Evolutionary conservation across 1,284 basidiomycete species (phyloP).

Genomic region (Wallemia ichthyophaga): DNA sequence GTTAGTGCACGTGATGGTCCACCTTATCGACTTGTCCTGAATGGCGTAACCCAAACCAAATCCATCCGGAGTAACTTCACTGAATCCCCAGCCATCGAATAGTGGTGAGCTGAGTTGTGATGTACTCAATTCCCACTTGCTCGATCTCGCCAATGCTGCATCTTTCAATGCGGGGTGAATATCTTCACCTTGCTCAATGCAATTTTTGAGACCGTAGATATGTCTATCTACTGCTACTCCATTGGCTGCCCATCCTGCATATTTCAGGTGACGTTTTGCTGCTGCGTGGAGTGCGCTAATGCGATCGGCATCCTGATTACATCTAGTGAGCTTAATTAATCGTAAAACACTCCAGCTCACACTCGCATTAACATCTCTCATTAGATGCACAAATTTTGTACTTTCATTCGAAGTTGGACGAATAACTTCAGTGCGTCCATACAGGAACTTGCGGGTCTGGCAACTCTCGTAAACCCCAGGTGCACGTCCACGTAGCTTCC

Average conservation of each 20-base stretch:
- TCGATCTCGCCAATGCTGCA: constrained; percentile 33
- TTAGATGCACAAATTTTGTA: constrained; percentile 59
- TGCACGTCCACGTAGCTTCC: constrained; percentile 48
- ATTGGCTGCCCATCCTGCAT: constrained; percentile 68
- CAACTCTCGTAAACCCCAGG: constrained; percentile 76
- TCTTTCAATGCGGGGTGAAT: constrained; percentile 55
- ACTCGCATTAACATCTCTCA: constrained; percentile 30
- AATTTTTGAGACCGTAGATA: constrained; percentile 69
- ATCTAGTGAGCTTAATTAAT: background rate
- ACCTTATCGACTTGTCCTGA: constrained; percentile 56
- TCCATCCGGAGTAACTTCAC: constrained; percentile 76
- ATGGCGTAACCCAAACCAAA: constrained; percentile 84
- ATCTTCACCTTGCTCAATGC: constrained; percentile 41
- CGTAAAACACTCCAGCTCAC: constrained; percentile 16
- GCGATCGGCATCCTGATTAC: constrained; percentile 27
- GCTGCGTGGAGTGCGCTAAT: constrained; percentile 45
- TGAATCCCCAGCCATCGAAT: constrained; percentile 89
- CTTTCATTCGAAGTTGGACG: constrained; percentile 53
- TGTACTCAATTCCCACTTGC: constrained; percentile 77
- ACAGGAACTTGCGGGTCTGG: constrained; percentile 76
- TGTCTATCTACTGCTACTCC: constrained; percentile 88
- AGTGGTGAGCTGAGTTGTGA: constrained; percentile 54
- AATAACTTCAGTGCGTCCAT: constrained; percentile 82
- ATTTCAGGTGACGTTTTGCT: constrained; percentile 50
- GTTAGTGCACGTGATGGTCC: constrained; percentile 40